Evolutionary conservation across 192 early-diverging fungal genomes (phyloP), one percentile per base, ranked within the genome.

Genomic region (Rhizophagus clarus): DNA sequence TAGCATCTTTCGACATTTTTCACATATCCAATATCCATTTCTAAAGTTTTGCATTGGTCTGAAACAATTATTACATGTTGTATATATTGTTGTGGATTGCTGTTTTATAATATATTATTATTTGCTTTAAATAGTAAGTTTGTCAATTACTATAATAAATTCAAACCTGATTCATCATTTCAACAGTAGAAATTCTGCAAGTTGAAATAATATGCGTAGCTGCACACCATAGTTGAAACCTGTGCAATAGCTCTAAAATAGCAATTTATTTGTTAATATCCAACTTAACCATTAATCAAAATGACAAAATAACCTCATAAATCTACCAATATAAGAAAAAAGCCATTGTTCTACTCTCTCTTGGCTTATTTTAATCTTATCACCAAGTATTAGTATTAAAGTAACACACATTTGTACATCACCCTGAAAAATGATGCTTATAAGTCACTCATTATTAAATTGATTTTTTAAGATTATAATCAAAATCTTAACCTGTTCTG

Each of bases 341-440:
- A 91, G 91, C 91, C 93, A 96, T 42, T 88, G 81, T 74, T 93
- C 89, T 61, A 89, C 71, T 24, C 83, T 81, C n/a, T 89, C 84
- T 71, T 86, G 72, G 37, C 79, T 81, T 11, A 91, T 78, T 12
- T 82, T 42, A 8, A 91, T 42, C 31, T 74, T 77, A 28, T 89
- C 82, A 49, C 83, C 79, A 4, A 95, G 84, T 7, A 92, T 90
- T 20, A 91, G 75, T 26, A 91, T 74, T 4, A 95, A 86, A 9
- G 92, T 89, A 6, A 92, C 91, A 83, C 92, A 94, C 92, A 94
- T 95, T 75, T 95, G 94, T 2, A 94, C 91, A 75, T 95, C 93
- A 14, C 90, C 92, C 82, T 84, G 32, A 81, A 49, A 42, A 37
- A 79, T 31, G 32, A 64, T 61, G 9, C 20, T 5, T 40, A 28